Evolutionary conservation across 2,329 filamentous ascomycete genomes (phyloP).

Genomic region (Thielaviopsis ethacetica): DNA sequence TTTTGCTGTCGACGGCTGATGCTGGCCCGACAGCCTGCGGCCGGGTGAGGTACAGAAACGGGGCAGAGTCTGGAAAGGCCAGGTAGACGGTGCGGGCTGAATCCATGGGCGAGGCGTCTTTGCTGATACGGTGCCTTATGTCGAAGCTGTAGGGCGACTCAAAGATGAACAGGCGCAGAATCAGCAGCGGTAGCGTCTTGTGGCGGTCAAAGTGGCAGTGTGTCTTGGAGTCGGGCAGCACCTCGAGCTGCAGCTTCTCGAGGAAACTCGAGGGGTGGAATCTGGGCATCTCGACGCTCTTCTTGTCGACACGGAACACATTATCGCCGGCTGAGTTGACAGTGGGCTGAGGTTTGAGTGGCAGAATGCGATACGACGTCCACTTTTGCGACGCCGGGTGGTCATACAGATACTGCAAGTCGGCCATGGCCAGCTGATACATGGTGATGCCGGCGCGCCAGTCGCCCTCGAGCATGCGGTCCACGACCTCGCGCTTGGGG

Average conservation of each 20-base stretch:
- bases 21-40: slow-evolving; percentile 27
- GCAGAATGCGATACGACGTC: slow-evolving; percentile 44
- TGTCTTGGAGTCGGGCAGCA: slow-evolving; percentile 64
- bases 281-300: slow-evolving; percentile 41
- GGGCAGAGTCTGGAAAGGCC: slow-evolving; percentile 66
- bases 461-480: slow-evolving; percentile 49
- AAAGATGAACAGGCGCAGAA: slow-evolving; percentile 64
- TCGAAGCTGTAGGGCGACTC: slow-evolving; percentile 52
- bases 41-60: slow-evolving; percentile 53
- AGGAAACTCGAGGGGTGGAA: slow-evolving; percentile 73
- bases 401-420: slow-evolving; percentile 49
- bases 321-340: slow-evolving; percentile 17
- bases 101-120: slow-evolving; percentile 6
- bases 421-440: slow-evolving; percentile 53
- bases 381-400: slow-evolving; percentile 48
- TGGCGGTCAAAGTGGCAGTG: slow-evolving; percentile 71
- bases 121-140: slow-evolving; percentile 9
- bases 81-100: slow-evolving; percentile 59
- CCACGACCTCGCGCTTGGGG: slow-evolving; percentile 45
- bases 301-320: slow-evolving; percentile 21
- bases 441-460: slow-evolving; percentile 49
- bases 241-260: slow-evolving; percentile 54
- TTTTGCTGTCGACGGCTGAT: slow-evolving; percentile 37
- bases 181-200: slow-evolving; percentile 47
- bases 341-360: slow-evolving; percentile 25